phyloP scores from a whole-genome alignment of 192 early-diverging fungal species.

The Lobosporangium transversale region DNA sequence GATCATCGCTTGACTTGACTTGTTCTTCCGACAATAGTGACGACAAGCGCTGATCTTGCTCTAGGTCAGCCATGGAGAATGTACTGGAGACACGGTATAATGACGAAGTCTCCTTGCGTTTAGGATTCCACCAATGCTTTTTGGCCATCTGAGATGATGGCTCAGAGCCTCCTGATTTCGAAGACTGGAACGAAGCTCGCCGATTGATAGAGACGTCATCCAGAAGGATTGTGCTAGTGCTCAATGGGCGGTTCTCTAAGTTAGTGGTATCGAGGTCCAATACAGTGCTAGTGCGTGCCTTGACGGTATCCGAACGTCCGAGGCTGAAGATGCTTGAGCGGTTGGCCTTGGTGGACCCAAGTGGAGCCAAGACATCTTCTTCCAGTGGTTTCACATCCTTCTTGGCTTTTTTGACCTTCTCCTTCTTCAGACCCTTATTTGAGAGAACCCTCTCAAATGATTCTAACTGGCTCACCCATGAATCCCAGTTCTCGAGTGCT shows the following conservation, averaged over 20 bases:
- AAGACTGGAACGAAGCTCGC: constrained; percentile 45
- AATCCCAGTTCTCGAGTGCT: constrained; percentile 48
- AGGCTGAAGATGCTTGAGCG: constrained; percentile 37
- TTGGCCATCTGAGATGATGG: constrained; percentile 16
- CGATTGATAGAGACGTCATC: constrained; percentile 15
- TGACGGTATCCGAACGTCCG: constrained; percentile 42
- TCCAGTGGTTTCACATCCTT: constrained; percentile 22
- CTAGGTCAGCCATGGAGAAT: constrained; percentile 37
- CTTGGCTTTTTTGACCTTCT: constrained; percentile 37
- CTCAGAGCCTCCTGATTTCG: constrained; percentile 40
- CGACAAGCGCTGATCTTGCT: constrained; percentile 22
- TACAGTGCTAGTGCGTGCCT: constrained; percentile 18
- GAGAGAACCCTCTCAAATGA: constrained; percentile 43
- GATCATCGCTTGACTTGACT: constrained; percentile 25
- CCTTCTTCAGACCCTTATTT: constrained; percentile 42
- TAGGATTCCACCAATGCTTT: constrained; percentile 42
- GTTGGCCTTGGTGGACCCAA: constrained; percentile 30
- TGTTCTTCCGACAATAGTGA: constrained; percentile 8
- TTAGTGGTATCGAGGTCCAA: constrained; percentile 15
- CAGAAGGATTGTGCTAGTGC: constrained; percentile 34
- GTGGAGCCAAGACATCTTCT: background rate
- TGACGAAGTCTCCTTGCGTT: constrained; percentile 28
- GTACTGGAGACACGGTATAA: constrained; percentile 35
- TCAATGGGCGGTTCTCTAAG: constrained; percentile 27
- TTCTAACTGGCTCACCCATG: constrained; percentile 49